Percentiles rank a stretch among this genome's conserved stretches.
These are phyloP conservation scores for Amanita polypyramis DNA, from an alignment of 768 basidiomycete genomes.

Conservation along the genomic window DNA sequence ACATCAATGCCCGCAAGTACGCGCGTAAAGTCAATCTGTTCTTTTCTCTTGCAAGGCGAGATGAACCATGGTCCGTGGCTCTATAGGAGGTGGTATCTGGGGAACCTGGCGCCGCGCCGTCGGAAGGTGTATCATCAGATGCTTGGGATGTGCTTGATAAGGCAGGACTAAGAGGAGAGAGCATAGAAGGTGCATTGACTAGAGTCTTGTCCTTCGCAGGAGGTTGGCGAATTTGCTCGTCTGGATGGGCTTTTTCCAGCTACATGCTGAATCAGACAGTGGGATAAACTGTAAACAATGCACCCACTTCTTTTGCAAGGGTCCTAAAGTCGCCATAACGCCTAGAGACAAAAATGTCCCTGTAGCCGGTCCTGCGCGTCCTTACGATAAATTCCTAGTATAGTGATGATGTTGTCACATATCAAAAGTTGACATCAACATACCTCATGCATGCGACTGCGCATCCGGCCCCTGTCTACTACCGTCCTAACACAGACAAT, in stretches of 20 bases:
- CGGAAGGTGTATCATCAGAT: conserved; percentile 8
- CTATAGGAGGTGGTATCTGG: conserved; percentile 8
- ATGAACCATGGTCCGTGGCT: conserved; percentile 14
- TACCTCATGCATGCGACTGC: conserved; percentile 84
- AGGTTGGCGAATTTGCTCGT: conserved; percentile 69
- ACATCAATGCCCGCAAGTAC: conserved; percentile 77
- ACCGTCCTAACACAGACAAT: conserved; percentile 82
- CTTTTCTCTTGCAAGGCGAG: conserved; percentile 78
- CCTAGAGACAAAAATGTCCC: conserved; percentile 81
- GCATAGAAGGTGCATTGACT: conserved; percentile 34
- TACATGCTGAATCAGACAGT: conserved; percentile 20
- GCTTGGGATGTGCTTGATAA: conserved; percentile 11
- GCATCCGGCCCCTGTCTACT: conserved; percentile 72
- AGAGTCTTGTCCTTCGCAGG: conserved; percentile 83
- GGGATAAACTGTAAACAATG: neutral
- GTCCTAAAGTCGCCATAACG: conserved; percentile 94
- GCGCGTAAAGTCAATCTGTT: conserved; percentile 90
- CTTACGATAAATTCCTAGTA: conserved; percentile 89
- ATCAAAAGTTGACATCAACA: conserved; percentile 16
- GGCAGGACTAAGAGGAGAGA: conserved; percentile 18
- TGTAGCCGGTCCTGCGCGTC: conserved; percentile 60
- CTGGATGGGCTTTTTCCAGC: conserved; percentile 83
- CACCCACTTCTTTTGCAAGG: conserved; percentile 66
- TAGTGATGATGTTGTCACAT: neutral
- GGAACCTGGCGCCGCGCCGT: conserved; percentile 4